A percentile compares a stretch with the other conserved stretches of the same genome.
These are phyloP conservation scores for Colletotrichum sojae DNA, from an alignment of 2,329 filamentous ascomycete species.

Conservation along the genomic window DNA sequence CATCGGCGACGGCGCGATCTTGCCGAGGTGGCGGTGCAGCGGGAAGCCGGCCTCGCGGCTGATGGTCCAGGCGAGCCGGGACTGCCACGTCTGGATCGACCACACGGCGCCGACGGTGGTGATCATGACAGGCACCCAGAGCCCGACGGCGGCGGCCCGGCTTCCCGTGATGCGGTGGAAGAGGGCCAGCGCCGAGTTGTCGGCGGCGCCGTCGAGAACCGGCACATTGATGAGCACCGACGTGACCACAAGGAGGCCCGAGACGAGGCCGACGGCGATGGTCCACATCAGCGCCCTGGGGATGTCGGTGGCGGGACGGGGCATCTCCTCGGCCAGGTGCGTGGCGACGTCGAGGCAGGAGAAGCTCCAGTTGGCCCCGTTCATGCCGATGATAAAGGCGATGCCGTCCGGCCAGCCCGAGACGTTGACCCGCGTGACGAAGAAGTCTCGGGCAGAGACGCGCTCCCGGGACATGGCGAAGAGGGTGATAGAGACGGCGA, in stretches of 20 bases:
- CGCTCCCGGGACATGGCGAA: too few relatives aligned
- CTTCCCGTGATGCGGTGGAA: too few relatives aligned
- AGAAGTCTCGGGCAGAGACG: too few relatives aligned
- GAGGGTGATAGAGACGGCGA: too few relatives aligned
- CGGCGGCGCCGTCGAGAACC: too few relatives aligned
- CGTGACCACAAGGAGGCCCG: too few relatives aligned
- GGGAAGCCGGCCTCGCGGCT: slow-evolving; percentile 47
- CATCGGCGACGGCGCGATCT: slow-evolving; percentile 43
- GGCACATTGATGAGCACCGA: too few relatives aligned
- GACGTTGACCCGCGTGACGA: slow-evolving; percentile 39
- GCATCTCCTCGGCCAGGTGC: slow-evolving; percentile 49
- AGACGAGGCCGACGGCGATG: too few relatives aligned
- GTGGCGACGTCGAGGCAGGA: slow-evolving; percentile 48
- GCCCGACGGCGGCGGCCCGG: slow-evolving; percentile 1
- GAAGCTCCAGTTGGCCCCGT: slow-evolving; percentile 49
- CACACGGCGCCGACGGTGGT: slow-evolving; percentile 45
- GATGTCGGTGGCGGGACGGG: slow-evolving; percentile 43
- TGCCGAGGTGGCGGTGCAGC: slow-evolving; percentile 44
- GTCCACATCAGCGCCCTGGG: too few relatives aligned
- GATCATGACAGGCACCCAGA: slow-evolving; percentile 45
- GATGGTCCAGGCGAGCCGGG: slow-evolving; percentile 48
- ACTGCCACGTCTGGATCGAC: slow-evolving; percentile 49
- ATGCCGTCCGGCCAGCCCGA: slow-evolving; percentile 47
- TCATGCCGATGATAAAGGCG: slow-evolving; percentile 49
- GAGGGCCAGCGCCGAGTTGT: too few relatives aligned